These are phyloP conservation scores for Mesembryanthemum crystallinum DNA, from an alignment of 148 eudicot species.

Conservation along the genomic window DNA sequence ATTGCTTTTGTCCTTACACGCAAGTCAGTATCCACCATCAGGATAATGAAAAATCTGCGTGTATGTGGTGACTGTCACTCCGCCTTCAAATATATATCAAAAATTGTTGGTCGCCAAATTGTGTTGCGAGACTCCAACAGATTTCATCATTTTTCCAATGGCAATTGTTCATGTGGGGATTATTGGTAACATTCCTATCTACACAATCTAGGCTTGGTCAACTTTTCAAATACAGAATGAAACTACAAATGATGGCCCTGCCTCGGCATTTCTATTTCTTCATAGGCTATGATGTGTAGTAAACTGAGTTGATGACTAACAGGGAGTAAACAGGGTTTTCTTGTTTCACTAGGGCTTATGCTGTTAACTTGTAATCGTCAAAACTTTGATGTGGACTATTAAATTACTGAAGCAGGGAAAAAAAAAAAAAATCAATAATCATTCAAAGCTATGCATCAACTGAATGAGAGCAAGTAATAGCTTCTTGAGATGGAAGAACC, in stretches of 20 bases:
- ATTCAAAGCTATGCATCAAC: not conserved
- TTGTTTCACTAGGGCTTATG: not conserved
- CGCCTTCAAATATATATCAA: slow-evolving; percentile 59
- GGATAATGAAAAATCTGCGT: slow-evolving; percentile 77
- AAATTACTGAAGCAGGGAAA: not conserved
- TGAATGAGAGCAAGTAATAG: not conserved
- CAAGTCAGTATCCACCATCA: slow-evolving; percentile 52
- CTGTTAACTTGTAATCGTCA: not conserved
- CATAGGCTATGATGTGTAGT: not conserved
- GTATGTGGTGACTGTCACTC: slow-evolving; percentile 72
- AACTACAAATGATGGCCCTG: slow-evolving; percentile 10
- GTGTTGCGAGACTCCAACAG: slow-evolving; percentile 64
- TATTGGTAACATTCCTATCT: slow-evolving; percentile 43
- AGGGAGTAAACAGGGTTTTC: not conserved
- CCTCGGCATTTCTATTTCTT: not conserved
- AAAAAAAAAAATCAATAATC: not conserved
- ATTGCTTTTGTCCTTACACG: slow-evolving; percentile 73
- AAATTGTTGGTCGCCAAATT: slow-evolving; percentile 53
- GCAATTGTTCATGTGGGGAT: slow-evolving; percentile 72
- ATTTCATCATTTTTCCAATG: slow-evolving; percentile 65
- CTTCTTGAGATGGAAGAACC: not conserved
- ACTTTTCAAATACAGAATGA: not conserved
- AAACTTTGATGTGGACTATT: not conserved
- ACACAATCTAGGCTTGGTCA: not conserved
- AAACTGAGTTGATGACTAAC: not conserved